phyloP scores from a whole-genome alignment of 1,284 basidiomycete genomes.

The Peniophora sp. region DNA sequence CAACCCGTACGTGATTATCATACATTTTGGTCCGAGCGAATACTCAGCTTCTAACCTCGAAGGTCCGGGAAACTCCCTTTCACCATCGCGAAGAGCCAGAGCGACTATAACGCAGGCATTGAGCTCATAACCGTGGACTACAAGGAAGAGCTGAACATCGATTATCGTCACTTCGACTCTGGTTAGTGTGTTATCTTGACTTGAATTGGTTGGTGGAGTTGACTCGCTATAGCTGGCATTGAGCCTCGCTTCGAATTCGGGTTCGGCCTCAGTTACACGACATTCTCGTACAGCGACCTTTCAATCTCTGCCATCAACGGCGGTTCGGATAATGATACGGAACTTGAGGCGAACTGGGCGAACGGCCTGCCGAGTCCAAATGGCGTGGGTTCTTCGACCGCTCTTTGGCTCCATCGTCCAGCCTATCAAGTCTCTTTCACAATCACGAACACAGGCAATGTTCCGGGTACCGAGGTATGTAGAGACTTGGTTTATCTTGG shows the following conservation, averaged over 20 bases:
- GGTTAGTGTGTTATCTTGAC: neutral
- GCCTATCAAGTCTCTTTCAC: constrained; percentile 50
- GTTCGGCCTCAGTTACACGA: constrained; percentile 80
- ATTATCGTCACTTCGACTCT: neutral
- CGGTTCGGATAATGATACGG: constrained; percentile 24
- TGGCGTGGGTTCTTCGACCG: constrained; percentile 43
- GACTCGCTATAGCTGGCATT: constrained; percentile 29
- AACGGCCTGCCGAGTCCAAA: constrained; percentile 38
- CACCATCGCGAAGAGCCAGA: constrained; percentile 36
- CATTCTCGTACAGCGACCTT: constrained; percentile 61
- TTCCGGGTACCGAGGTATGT: constrained; percentile 46
- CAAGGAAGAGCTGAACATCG: constrained; percentile 18
- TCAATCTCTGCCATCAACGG: constrained; percentile 28
- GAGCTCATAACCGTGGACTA: constrained; percentile 21
- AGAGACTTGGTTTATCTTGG: neutral
- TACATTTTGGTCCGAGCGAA: neutral
- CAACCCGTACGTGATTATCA: constrained; percentile 38
- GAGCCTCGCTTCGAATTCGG: constrained; percentile 72
- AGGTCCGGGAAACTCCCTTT: constrained; percentile 33
- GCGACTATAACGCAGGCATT: constrained; percentile 37
- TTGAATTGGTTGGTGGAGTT: too few species aligned
- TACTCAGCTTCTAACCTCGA: neutral
- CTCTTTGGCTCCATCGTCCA: constrained; percentile 60
- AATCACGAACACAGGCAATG: constrained; percentile 48
- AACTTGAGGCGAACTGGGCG: constrained; percentile 45